A percentile compares a stretch with the other conserved stretches of the same genome.
Conservation (phyloP, 805 yeast species). For the Cyberlindnera mycetangii region DNA sequence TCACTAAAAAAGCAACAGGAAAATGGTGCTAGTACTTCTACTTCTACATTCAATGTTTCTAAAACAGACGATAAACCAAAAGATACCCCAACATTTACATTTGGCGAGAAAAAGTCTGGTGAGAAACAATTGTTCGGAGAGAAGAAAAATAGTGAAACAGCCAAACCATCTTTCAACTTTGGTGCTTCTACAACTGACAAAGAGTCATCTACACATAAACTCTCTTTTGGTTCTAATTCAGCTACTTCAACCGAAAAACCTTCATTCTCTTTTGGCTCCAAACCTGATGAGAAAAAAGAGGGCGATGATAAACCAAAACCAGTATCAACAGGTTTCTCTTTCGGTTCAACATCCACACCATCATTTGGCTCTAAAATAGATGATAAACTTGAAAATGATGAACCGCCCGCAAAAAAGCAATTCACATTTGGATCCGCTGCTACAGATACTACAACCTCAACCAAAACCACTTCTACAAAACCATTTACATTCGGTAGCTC, state of each 20-base stretch:
- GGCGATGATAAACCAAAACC: not conserved
- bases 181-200: slow-evolving; percentile 11
- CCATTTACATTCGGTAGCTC: slow-evolving; percentile 2
- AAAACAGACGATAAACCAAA: slow-evolving; percentile 1
- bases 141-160: not conserved
- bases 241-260: slow-evolving; percentile 5
- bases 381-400: slow-evolving; percentile 2
- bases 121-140: not conserved
- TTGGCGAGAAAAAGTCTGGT: not conserved
- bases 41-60: slow-evolving; percentile 10
- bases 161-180: slow-evolving; percentile 14
- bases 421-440: not conserved
- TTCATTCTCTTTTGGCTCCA: slow-evolving; percentile 13
- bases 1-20: too few species aligned
- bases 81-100: not conserved
- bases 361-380: slow-evolving; percentile 18
- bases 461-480: too few species aligned
- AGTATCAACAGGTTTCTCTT: slow-evolving; percentile 1
- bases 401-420: not conserved
- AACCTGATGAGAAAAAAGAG: slow-evolving; percentile 4
- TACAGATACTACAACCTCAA: not conserved
- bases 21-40: too few species aligned
- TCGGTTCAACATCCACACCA: slow-evolving; percentile 11
- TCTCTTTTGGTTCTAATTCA: not conserved
- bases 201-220: not conserved